phyloP scores from a whole-genome alignment of 331 rosid genomes.

The Acacia pycnantha region DNA sequence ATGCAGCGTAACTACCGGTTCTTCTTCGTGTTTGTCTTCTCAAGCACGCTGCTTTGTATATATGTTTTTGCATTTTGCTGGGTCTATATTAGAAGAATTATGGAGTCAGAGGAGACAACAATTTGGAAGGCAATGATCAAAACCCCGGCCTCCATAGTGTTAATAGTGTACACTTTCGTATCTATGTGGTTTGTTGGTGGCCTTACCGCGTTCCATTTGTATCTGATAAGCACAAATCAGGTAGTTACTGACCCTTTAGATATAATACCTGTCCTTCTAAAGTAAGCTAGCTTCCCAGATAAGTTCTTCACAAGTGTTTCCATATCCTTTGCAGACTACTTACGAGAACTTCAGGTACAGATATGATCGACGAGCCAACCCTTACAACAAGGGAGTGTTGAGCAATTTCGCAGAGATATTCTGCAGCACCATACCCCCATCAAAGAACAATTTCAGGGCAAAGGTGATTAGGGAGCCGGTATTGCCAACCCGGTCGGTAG shows the following conservation, averaged over 20 bases:
- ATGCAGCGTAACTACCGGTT: slow-evolving; percentile 96
- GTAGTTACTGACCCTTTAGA: slow-evolving; percentile 36
- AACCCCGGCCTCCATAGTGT: slow-evolving; percentile 93
- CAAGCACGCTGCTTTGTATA: slow-evolving; percentile 90
- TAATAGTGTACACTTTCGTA: slow-evolving; percentile 86
- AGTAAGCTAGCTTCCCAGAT: not conserved
- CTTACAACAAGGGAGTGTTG: slow-evolving; percentile 71
- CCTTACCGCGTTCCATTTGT: slow-evolving; percentile 91
- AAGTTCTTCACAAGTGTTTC: not conserved
- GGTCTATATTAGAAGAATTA: slow-evolving; percentile 86
- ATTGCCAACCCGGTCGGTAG: slow-evolving; percentile 67
- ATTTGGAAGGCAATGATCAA: slow-evolving; percentile 94
- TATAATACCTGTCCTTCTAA: slow-evolving; percentile 3
- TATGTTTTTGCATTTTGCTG: slow-evolving; percentile 96
- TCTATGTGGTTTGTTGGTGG: slow-evolving; percentile 99
- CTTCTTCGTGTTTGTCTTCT: slow-evolving; percentile 99
- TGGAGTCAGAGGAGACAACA: slow-evolving; percentile 68
- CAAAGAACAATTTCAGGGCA: slow-evolving; percentile 87
- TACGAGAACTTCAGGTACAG: slow-evolving; percentile 95
- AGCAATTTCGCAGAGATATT: slow-evolving; percentile 81
- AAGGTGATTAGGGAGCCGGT: slow-evolving; percentile 67
- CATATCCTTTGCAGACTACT: slow-evolving; percentile 73
- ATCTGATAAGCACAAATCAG: slow-evolving; percentile 96
- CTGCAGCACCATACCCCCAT: slow-evolving; percentile 62
- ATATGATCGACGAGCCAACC: slow-evolving; percentile 81